These are phyloP conservation scores for Eremomyces bilateralis DNA, from an alignment of 495 filamentous ascomycete genomes.

Conservation along the genomic window DNA sequence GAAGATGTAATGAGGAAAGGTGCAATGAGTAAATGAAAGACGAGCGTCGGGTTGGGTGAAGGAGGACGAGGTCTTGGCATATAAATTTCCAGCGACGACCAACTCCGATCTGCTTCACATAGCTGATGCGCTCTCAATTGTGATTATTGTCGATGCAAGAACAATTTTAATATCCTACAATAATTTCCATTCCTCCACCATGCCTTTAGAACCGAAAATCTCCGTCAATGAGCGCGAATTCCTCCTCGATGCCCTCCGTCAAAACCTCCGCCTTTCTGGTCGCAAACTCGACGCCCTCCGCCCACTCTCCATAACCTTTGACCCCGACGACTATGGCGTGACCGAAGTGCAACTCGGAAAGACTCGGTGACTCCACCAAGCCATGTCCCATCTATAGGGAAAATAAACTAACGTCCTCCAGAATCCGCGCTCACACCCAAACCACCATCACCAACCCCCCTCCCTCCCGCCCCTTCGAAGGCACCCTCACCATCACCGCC, in stretches of 20 bases:
- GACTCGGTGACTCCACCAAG: conserved; percentile 64
- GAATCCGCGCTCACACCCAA: too few relatives aligned
- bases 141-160: too few relatives aligned
- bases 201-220: conserved; percentile 65
- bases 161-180: too few relatives aligned
- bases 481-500: conserved; percentile 73
- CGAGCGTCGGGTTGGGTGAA: too few relatives aligned
- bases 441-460: conserved; percentile 65
- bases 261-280: conserved; percentile 64
- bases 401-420: too few relatives aligned
- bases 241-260: conserved; percentile 25
- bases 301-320: conserved; percentile 54
- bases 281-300: conserved; percentile 61
- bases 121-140: too few relatives aligned
- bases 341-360: conserved; percentile 78
- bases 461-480: conserved; percentile 79
- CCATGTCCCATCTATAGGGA: too few relatives aligned
- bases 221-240: conserved; percentile 23
- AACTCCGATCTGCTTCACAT: neutral
- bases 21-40: too few relatives aligned
- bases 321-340: conserved; percentile 76
- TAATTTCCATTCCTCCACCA: conserved; percentile 24
- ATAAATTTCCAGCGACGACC: too few relatives aligned
- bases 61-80: too few relatives aligned
- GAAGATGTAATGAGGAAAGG: too few relatives aligned